A percentile compares a stretch with the other conserved stretches of the same genome.
Evolutionary conservation across 768 basidiomycete species (phyloP).

Genomic region (Suillus placidus): DNA sequence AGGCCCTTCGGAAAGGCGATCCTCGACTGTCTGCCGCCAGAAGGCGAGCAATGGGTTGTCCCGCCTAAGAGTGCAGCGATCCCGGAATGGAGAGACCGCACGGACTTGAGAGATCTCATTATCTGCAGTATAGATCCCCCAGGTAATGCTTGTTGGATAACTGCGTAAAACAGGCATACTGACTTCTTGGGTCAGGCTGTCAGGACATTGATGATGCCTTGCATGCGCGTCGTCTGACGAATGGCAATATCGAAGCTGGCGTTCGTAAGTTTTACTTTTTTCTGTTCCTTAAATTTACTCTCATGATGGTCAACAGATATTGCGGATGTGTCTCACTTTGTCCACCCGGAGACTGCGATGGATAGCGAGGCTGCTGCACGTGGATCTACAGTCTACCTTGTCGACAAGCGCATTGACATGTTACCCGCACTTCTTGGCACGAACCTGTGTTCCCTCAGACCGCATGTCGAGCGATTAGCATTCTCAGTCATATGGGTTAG

Average conservation of each 20-base stretch:
- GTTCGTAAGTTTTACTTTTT: conserved; percentile 75
- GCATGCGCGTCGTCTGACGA: conserved; percentile 84
- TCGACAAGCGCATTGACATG: conserved; percentile 99
- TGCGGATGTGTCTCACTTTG: conserved; percentile 97
- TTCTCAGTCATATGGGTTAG: conserved; percentile 95
- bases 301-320: conserved; percentile 63
- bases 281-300: conserved; percentile 1
- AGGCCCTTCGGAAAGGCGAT: conserved; percentile 96
- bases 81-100: conserved; percentile 77
- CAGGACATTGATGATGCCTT: conserved; percentile 99
- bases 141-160: conserved; percentile 43
- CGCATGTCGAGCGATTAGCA: conserved; percentile 90
- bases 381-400: conserved; percentile 96
- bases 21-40: conserved; percentile 82
- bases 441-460: conserved; percentile 91
- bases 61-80: conserved; percentile 64
- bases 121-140: conserved; percentile 99
- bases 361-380: conserved; percentile 94
- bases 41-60: conserved; percentile 93
- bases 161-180: conserved; percentile 11
- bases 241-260: conserved; percentile 95
- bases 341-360: conserved; percentile 92
- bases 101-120: conserved; percentile 82
- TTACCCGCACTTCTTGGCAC: conserved; percentile 91
- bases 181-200: conserved; percentile 58